Percentiles rank a stretch among this genome's conserved stretches.
These are phyloP conservation scores for Moesziomyces aphidis DNA, from an alignment of 1,284 basidiomycete species.

Conservation along the genomic window DNA sequence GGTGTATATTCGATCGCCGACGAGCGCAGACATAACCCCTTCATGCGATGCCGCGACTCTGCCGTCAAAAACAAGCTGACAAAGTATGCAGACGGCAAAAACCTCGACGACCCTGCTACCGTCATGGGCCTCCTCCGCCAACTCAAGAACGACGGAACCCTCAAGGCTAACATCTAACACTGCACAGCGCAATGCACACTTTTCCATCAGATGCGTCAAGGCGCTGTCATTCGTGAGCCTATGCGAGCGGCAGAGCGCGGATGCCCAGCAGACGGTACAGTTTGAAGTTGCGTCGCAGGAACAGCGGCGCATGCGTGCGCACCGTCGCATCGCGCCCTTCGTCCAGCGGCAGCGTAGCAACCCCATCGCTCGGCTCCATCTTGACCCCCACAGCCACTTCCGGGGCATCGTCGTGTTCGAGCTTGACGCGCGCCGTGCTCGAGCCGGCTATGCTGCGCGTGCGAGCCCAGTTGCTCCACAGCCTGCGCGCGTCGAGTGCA, in stretches of 20 bases:
- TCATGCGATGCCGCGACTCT: slow-evolving; percentile 63
- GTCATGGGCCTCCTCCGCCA: slow-evolving; percentile 82
- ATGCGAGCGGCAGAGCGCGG: slow-evolving; percentile 14
- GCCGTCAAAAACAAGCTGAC: slow-evolving; percentile 68
- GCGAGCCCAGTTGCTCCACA: slow-evolving; percentile 37
- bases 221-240: neutral
- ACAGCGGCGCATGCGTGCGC: slow-evolving; percentile 7
- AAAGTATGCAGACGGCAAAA: neutral
- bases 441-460: neutral
- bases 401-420: slow-evolving; percentile 9
- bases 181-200: neutral
- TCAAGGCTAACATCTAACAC: slow-evolving; percentile 52
- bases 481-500: slow-evolving; percentile 14
- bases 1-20: slow-evolving; percentile 85
- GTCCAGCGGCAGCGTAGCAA: neutral
- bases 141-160: slow-evolving; percentile 77
- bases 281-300: slow-evolving; percentile 35
- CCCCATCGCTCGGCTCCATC: slow-evolving; percentile 3
- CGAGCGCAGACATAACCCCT: slow-evolving; percentile 74
- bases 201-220: neutral
- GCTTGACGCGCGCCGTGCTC: slow-evolving; percentile 1
- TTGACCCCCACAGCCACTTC: neutral
- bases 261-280: slow-evolving; percentile 23
- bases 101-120: slow-evolving; percentile 71
- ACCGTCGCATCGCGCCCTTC: neutral